Conservation (phyloP, 2,329 filamentous ascomycete species). For the Colletotrichum musicola region DNA sequence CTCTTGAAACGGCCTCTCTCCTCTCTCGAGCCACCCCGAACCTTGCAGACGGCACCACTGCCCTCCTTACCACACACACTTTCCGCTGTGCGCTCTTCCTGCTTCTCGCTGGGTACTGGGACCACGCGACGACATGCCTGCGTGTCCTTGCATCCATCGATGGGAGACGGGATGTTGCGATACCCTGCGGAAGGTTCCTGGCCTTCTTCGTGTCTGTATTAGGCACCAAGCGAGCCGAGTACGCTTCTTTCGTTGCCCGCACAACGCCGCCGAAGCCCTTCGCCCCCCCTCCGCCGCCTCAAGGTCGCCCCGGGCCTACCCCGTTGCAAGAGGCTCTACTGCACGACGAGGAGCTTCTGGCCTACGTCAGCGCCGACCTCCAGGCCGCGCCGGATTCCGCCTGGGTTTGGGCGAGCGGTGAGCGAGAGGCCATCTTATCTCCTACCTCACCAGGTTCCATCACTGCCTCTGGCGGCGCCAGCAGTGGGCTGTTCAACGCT, state of each 20-base stretch:
- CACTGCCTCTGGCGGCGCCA: conserved; percentile 43
- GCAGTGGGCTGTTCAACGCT: conserved; percentile 57
- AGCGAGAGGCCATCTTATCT: conserved; percentile 55
- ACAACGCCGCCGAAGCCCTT: conserved; percentile 49
- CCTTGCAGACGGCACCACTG: conserved; percentile 76
- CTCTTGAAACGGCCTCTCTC: conserved; percentile 83
- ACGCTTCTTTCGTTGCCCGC: conserved; percentile 53
- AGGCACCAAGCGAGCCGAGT: conserved; percentile 65
- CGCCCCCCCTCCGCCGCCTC: conserved; percentile 43
- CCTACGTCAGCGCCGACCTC: conserved; percentile 87
- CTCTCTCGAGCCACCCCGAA: conserved; percentile 74
- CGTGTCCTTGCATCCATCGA: conserved; percentile 79
- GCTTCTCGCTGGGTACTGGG: conserved; percentile 79
- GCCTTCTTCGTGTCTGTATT: conserved; percentile 83
- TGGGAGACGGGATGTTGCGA: conserved; percentile 77
- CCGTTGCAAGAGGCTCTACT: conserved; percentile 54
- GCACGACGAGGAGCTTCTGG: conserved; percentile 88
- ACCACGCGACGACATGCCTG: conserved; percentile 79
- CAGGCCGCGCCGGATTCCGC: conserved; percentile 82
- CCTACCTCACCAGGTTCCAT: conserved; percentile 36
- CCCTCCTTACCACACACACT: conserved; percentile 83
- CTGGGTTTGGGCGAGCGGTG: conserved; percentile 84
- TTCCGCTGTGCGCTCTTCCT: conserved; percentile 90
- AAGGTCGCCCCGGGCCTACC: conserved; percentile 40
- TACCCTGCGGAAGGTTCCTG: conserved; percentile 84